A percentile compares a stretch with the other conserved stretches of the same genome.
phyloP scores from a whole-genome alignment of 2,329 filamentous ascomycete genomes.

The Claviceps citrina region DNA sequence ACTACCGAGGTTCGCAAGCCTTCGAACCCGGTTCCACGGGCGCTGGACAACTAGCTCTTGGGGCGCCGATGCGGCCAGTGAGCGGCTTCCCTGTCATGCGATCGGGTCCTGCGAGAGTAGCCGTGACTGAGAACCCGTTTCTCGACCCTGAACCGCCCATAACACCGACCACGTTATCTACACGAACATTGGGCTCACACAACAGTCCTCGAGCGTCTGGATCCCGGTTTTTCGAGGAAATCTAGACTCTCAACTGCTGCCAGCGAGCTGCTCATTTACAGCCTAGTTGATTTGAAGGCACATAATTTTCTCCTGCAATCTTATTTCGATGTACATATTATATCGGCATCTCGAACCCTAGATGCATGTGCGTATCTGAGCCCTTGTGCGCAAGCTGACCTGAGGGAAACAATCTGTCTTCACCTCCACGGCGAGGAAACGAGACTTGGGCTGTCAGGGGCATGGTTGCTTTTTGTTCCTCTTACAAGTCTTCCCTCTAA shows the following conservation, averaged over 20 bases:
- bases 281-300: background rate
- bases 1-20: conserved; percentile 37
- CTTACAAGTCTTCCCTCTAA: background rate
- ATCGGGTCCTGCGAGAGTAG: conserved; percentile 49
- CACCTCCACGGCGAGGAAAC: background rate
- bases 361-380: conserved; percentile 4
- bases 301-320: background rate
- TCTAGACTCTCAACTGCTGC: conserved; percentile 14
- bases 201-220: conserved; percentile 20
- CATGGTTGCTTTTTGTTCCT: background rate
- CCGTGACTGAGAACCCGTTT: conserved; percentile 41
- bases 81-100: conserved; percentile 46
- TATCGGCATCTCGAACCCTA: background rate
- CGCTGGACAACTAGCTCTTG: conserved; percentile 32
- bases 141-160: conserved; percentile 15
- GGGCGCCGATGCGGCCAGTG: conserved; percentile 42
- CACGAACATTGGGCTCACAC: conserved; percentile 21
- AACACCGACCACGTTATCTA: conserved; percentile 13
- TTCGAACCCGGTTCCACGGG: conserved; percentile 22
- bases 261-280: background rate
- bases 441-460: background rate
- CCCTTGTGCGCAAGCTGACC: background rate
- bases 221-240: conserved; percentile 27
- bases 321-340: conserved; percentile 6
- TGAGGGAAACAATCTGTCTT: background rate